Base-by-base conservation (phyloP, 345 rosid genomes). In the Populus pruinosa region DNA sequence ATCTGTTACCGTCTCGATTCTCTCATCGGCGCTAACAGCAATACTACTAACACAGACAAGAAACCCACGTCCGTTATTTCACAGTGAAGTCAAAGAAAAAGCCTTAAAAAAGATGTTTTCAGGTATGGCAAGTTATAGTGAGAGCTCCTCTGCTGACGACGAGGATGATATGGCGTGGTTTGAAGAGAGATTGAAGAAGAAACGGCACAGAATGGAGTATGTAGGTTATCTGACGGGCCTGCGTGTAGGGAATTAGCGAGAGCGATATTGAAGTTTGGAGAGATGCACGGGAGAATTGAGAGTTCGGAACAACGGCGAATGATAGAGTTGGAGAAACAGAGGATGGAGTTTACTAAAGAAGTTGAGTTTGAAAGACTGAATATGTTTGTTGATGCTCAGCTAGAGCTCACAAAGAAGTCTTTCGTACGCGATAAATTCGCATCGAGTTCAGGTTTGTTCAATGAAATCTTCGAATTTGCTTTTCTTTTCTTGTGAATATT, bases 291-390 rank as follows among this genome's bases (percentile, higher is more conserved):
- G 69, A 73, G 77, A 65, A 65, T 78, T 2, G 84, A 82, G 78
- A 74, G 76, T 59, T 77, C 62, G 25, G 74, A 74, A 62, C 76
- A 73, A 78, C 73, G 63, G 72, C 78, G 70, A 70, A 69, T 82
- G 81, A 13, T 78, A 69, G 84, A 82, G 41, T 33, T 82, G 67
- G 84, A 82, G 72, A 82, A 77, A 71, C 84, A 82, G 78, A 74
- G 84, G 50, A 77, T 82, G 84, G 64, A 77, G 68, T 69, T 82
- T 8, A 74, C 84, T 63, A 82, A 82, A 25, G 81, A 82, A 38
- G 62, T 82, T 16, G 84, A 82, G 76, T 73, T 82, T 31, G 76
- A 82, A 27, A 77, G 81, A 23, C 69, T 82, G 70, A 73, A 74
- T 44, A 64, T 77, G 72, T 69, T 77, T 36, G 23, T 77, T 62